These are phyloP conservation scores for Musa beccarii DNA, from an alignment of 176 grass and related monocot genomes.

Conservation along the genomic window DNA sequence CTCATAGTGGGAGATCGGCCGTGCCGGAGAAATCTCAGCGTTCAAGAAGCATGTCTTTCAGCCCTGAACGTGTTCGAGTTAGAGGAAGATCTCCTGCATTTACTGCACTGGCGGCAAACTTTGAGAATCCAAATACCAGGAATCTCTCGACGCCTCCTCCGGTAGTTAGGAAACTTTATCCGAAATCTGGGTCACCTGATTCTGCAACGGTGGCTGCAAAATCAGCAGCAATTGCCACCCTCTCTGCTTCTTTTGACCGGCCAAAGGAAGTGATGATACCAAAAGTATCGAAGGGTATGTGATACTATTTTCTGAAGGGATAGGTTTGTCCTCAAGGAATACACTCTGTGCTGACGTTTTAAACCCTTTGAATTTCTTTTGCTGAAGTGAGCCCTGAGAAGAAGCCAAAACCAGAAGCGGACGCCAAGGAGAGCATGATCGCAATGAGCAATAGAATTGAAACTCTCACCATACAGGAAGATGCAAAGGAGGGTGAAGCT, in stretches of 20 bases:
- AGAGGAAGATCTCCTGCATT: slow-evolving; percentile 82
- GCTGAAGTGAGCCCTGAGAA: slow-evolving; percentile 22
- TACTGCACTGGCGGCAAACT: slow-evolving; percentile 72
- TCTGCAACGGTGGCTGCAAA: slow-evolving; percentile 33
- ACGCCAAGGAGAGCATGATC: slow-evolving; percentile 15
- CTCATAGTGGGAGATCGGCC: slow-evolving; percentile 47
- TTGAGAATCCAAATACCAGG: slow-evolving; percentile 67
- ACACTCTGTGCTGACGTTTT: not conserved
- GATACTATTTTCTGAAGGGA: slow-evolving; percentile 5
- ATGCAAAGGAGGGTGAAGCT: slow-evolving; percentile 27
- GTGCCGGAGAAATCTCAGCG: slow-evolving; percentile 71
- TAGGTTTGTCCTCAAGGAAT: not conserved
- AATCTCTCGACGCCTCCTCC: slow-evolving; percentile 90
- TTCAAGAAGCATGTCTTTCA: slow-evolving; percentile 82
- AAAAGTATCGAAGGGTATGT: slow-evolving; percentile 60
- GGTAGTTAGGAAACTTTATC: slow-evolving; percentile 70
- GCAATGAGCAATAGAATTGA: slow-evolving; percentile 19
- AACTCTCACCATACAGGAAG: not conserved
- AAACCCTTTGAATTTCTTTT: not conserved
- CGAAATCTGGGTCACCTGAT: slow-evolving; percentile 63
- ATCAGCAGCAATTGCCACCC: slow-evolving; percentile 30
- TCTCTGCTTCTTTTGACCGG: slow-evolving; percentile 45
- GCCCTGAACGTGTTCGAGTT: slow-evolving; percentile 75
- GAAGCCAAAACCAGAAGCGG: slow-evolving; percentile 34
- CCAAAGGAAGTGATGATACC: slow-evolving; percentile 31